These are phyloP conservation scores for Clarkia xantiana DNA, from an alignment of 345 rosid genomes.

Conservation along the genomic window DNA sequence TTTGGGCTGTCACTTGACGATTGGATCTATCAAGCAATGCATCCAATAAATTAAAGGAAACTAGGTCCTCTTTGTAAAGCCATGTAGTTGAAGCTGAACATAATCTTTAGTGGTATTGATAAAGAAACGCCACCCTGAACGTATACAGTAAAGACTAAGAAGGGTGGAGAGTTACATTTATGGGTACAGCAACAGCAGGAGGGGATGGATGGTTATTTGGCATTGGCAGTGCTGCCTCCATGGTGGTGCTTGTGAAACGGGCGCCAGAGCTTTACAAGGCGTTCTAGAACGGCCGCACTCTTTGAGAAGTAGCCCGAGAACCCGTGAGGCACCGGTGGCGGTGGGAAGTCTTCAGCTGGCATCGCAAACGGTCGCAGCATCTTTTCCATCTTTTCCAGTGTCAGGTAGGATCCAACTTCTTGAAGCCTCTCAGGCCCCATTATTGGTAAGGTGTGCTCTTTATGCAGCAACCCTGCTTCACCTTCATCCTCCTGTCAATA, in stretches of 20 bases:
- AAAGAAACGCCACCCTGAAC: too few relatives aligned
- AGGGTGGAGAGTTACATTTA: too few relatives aligned
- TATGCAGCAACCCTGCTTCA: constrained; percentile 51
- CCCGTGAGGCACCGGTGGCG: constrained; percentile 63
- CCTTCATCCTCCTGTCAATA: constrained; percentile 37
- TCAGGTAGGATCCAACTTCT: constrained; percentile 63
- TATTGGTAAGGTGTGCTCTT: constrained; percentile 91
- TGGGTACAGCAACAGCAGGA: not conserved
- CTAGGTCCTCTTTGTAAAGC: too few relatives aligned
- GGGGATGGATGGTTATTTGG: constrained; percentile 11
- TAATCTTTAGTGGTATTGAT: too few relatives aligned
- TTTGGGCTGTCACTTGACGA: too few relatives aligned
- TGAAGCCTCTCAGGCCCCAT: constrained; percentile 99
- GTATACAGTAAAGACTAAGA: too few relatives aligned
- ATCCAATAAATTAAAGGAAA: too few relatives aligned
- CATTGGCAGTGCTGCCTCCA: constrained; percentile 17
- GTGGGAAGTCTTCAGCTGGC: constrained; percentile 99
- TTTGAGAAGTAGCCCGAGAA: constrained; percentile 89
- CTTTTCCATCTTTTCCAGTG: constrained; percentile 85
- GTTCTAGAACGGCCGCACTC: constrained; percentile 76
- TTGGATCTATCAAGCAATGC: too few relatives aligned
- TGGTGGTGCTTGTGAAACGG: constrained; percentile 31
- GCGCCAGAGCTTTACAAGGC: constrained; percentile 64
- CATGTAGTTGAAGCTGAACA: too few relatives aligned
- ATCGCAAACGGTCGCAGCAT: constrained; percentile 87